phyloP scores from a whole-genome alignment of 2,329 filamentous ascomycete genomes.

The Endothia cerciana region DNA sequence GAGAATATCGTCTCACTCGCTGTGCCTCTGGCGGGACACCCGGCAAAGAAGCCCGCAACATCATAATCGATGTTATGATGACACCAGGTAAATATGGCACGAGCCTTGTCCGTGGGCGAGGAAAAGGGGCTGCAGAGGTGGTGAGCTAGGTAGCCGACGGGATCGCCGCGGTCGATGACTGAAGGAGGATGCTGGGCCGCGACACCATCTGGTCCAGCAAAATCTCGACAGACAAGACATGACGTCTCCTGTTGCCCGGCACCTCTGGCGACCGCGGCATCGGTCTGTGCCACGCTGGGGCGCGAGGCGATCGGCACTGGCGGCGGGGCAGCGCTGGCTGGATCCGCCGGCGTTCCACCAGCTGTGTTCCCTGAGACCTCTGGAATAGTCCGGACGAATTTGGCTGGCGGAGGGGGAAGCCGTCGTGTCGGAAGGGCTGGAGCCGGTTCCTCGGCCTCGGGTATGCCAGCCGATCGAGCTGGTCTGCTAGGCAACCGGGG shows the following conservation, averaged over 20 bases:
- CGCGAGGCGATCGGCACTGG: conserved; percentile 57
- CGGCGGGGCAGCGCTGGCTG: conserved; percentile 48
- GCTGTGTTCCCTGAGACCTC: conserved; percentile 35
- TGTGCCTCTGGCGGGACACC: conserved; percentile 67
- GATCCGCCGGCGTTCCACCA: conserved; percentile 25
- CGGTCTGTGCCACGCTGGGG: conserved; percentile 56
- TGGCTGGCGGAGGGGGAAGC: conserved; percentile 44
- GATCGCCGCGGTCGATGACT: conserved; percentile 67
- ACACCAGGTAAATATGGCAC: conserved; percentile 92
- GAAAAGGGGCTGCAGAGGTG: conserved; percentile 79
- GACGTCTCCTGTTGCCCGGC: conserved; percentile 34
- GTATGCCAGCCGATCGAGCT: conserved; percentile 39
- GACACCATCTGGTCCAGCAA: conserved; percentile 77
- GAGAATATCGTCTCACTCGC: conserved; percentile 74
- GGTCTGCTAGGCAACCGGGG: conserved; percentile 57
- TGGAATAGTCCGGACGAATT: conserved; percentile 38
- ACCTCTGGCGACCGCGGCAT: conserved; percentile 44
- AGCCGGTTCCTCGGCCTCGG: conserved; percentile 58
- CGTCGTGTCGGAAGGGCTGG: conserved; percentile 40
- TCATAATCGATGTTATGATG: conserved; percentile 94
- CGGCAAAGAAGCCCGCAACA: conserved; percentile 72
- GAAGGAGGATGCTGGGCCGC: conserved; percentile 76
- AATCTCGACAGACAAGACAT: conserved; percentile 87
- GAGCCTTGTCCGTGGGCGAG: conserved; percentile 86
- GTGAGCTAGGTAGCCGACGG: conserved; percentile 74